These are phyloP conservation scores for Hypsizygus marmoreus DNA, from an alignment of 768 basidiomycete genomes.

Conservation along the genomic window DNA sequence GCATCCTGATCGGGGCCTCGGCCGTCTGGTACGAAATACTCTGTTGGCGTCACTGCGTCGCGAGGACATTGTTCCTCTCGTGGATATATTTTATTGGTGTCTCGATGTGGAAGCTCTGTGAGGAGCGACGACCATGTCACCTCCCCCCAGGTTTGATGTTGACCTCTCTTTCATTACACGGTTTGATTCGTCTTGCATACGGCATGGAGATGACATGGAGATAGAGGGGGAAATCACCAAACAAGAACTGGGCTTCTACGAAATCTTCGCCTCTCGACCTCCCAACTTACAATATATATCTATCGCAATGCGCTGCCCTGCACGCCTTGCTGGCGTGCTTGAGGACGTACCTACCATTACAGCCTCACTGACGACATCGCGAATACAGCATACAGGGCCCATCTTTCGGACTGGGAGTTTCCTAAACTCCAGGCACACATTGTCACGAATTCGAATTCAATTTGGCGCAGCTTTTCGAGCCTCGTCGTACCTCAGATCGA, in stretches of 20 bases:
- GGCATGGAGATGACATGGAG: background rate
- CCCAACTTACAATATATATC: slow-evolving; percentile 12
- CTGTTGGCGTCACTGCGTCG: background rate
- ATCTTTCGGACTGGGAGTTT: slow-evolving; percentile 10
- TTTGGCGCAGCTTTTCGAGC: slow-evolving; percentile 1
- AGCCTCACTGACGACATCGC: slow-evolving; percentile 8
- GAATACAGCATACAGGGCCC: slow-evolving; percentile 9
- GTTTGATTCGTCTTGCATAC: slow-evolving; percentile 12
- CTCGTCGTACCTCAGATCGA: slow-evolving; percentile 12
- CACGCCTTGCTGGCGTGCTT: background rate
- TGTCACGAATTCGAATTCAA: slow-evolving; percentile 13
- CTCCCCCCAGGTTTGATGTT: background rate
- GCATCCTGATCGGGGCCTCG: slow-evolving; percentile 2
- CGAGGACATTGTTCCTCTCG: slow-evolving; percentile 3
- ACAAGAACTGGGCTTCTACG: slow-evolving; percentile 11
- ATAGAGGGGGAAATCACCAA: background rate
- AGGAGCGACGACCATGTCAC: slow-evolving; percentile 16
- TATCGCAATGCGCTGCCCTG: slow-evolving; percentile 12
- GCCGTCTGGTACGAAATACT: slow-evolving; percentile 12
- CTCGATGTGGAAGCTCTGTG: slow-evolving; percentile 10
- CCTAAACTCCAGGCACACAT: slow-evolving; percentile 15
- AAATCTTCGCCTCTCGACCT: slow-evolving; percentile 2
- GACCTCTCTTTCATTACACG: slow-evolving; percentile 8
- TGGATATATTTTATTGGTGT: slow-evolving; percentile 6
- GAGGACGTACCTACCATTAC: background rate